Evolutionary conservation across 2,329 filamentous ascomycete species (phyloP).

Genomic region (Colletotrichum aenigma): DNA sequence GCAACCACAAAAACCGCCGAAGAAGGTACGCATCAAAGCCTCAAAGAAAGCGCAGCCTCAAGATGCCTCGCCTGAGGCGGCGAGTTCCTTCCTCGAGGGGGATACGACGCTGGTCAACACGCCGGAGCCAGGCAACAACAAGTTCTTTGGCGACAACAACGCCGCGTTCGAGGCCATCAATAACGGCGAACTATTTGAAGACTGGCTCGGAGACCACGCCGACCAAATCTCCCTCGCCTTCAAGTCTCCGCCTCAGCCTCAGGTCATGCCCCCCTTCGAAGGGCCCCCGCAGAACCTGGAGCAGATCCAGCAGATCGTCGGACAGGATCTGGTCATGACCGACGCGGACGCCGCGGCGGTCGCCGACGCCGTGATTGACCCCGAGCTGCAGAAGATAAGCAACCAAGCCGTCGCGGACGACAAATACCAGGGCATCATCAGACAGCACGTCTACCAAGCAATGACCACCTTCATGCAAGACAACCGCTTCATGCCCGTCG

Average conservation of each 20-base stretch:
- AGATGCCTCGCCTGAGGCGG: background rate
- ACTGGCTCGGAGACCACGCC: background rate
- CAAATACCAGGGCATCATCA: background rate
- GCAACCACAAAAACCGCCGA: background rate
- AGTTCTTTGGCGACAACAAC: background rate
- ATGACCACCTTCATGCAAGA: background rate
- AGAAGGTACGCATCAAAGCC: background rate
- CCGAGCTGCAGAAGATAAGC: background rate
- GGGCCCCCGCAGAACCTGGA: background rate
- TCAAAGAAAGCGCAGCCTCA: background rate
- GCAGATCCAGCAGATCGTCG: background rate
- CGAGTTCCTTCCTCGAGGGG: background rate
- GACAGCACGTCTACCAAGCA: background rate
- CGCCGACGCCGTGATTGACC: background rate
- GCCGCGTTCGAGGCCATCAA: background rate
- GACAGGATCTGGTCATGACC: background rate
- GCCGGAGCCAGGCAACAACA: background rate
- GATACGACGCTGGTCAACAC: background rate
- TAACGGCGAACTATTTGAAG: background rate
- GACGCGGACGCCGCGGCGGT: background rate
- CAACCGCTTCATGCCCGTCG: slow-evolving; percentile 12
- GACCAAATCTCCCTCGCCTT: background rate
- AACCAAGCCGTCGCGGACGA: background rate
- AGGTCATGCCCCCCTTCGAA: background rate
- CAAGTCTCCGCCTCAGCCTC: background rate